These are phyloP conservation scores for Talaromyces proteolyticus DNA, from an alignment of 495 filamentous ascomycete species.

Conservation along the genomic window DNA sequence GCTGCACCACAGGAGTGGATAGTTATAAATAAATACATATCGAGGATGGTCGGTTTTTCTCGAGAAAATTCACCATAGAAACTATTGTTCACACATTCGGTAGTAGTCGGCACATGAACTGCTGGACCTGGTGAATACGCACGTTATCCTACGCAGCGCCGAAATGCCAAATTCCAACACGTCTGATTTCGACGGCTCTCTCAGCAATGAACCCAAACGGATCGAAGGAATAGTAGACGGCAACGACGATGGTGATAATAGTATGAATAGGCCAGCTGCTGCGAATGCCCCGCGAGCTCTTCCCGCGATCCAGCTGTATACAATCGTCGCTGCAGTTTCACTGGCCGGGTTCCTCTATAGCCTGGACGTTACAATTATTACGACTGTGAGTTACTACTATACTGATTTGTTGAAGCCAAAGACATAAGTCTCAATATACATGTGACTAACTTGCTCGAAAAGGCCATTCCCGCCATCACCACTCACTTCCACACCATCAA, in stretches of 20 bases:
- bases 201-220: constrained; percentile 3
- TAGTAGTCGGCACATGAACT: constrained; percentile 1
- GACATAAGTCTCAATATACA: background rate
- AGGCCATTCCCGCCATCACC: constrained; percentile 38
- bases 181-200: background rate
- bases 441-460: constrained; percentile 1
- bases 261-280: background rate
- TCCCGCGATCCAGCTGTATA: constrained; percentile 11
- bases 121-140: background rate
- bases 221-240: background rate
- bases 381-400: constrained; percentile 25
- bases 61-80: background rate
- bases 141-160: background rate
- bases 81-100: constrained; percentile 3
- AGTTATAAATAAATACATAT: constrained; percentile 2
- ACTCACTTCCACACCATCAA: constrained; percentile 37
- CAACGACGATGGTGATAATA: background rate
- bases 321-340: constrained; percentile 19
- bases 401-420: background rate
- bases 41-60: background rate
- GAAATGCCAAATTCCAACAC: constrained; percentile 2
- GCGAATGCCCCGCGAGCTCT: background rate
- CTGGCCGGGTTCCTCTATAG: constrained; percentile 33
- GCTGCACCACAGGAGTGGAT: background rate
- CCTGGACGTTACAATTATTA: constrained; percentile 38